These are phyloP conservation scores for Eucalyptus decipiens DNA, from an alignment of 345 rosid species.

Conservation along the genomic window DNA sequence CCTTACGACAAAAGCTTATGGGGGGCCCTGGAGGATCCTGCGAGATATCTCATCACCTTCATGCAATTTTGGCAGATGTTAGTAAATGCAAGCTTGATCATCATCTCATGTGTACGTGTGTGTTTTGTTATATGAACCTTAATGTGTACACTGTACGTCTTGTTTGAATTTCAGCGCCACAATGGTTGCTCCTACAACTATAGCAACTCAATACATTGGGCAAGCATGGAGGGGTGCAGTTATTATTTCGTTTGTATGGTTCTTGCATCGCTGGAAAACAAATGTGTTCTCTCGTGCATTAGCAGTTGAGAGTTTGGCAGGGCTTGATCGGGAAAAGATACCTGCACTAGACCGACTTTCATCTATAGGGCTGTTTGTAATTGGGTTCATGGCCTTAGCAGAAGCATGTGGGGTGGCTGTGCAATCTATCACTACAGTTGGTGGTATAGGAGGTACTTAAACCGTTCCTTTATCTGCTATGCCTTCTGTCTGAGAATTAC, in stretches of 20 bases:
- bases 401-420: conserved; percentile 97
- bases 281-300: conserved; percentile 49
- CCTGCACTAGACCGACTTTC: conserved; percentile 68
- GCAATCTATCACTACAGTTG: conserved; percentile 82
- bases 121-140: not conserved
- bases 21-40: conserved; percentile 91
- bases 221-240: conserved; percentile 67
- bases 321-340: conserved; percentile 50
- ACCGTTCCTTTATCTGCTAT: not conserved
- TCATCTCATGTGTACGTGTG: not conserved
- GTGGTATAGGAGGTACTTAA: conserved; percentile 83
- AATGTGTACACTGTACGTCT: not conserved
- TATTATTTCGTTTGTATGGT: conserved; percentile 75
- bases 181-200: conserved; percentile 82
- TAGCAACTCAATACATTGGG: conserved; percentile 54
- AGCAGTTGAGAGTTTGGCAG: conserved; percentile 24
- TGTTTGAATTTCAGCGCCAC: conserved; percentile 37
- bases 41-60: conserved; percentile 64
- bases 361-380: conserved; percentile 67
- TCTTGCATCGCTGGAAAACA: conserved; percentile 79
- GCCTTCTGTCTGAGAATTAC: not conserved
- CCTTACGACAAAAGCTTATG: conserved; percentile 75
- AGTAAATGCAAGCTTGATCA: not conserved
- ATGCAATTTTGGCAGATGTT: conserved; percentile 75
- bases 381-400: conserved; percentile 74